Evolutionary conservation across 768 basidiomycete species (phyloP).

Genomic region (Fistulinella prunicolor): DNA sequence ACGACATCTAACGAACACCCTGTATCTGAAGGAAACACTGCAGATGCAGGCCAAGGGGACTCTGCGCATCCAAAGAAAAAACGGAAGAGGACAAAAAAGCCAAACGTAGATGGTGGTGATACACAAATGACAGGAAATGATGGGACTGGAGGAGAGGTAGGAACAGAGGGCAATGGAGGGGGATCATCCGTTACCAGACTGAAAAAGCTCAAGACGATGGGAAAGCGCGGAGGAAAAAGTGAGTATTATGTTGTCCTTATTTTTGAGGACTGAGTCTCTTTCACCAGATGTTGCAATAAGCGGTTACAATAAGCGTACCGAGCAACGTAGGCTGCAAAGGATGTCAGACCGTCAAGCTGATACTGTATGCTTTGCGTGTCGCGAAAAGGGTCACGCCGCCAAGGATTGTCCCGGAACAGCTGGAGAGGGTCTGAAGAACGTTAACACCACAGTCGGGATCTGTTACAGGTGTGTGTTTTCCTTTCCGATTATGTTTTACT

Average conservation of each 20-base stretch:
- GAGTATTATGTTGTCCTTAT: not conserved
- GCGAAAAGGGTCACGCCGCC: conserved; percentile 79
- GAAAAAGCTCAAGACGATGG: conserved; percentile 30
- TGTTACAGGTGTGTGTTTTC: conserved; percentile 61
- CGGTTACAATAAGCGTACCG: conserved; percentile 38
- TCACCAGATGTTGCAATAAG: conserved; percentile 23
- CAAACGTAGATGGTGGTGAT: conserved; percentile 23
- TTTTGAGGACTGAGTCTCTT: conserved; percentile 17
- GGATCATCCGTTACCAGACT: conserved; percentile 3
- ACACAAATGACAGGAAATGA: conserved; percentile 2
- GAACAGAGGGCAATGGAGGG: no score
- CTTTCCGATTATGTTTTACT: not conserved
- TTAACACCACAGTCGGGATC: conserved; percentile 45
- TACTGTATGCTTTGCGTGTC: conserved; percentile 85
- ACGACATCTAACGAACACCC: conserved; percentile 1
- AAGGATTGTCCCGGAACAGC: conserved; percentile 65
- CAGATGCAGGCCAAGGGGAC: conserved; percentile 7
- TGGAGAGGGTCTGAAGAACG: conserved; percentile 20
- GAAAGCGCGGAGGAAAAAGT: conserved; percentile 29
- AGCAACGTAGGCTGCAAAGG: conserved; percentile 64
- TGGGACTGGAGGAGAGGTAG: conserved; percentile 17
- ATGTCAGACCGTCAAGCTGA: conserved; percentile 50
- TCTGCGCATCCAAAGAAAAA: conserved; percentile 50
- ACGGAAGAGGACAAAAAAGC: conserved; percentile 52
- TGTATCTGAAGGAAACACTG: not conserved